Evolutionary conservation across 139 green algal genomes (phyloP).

Genomic region (Picochlorum costavermella): DNA sequence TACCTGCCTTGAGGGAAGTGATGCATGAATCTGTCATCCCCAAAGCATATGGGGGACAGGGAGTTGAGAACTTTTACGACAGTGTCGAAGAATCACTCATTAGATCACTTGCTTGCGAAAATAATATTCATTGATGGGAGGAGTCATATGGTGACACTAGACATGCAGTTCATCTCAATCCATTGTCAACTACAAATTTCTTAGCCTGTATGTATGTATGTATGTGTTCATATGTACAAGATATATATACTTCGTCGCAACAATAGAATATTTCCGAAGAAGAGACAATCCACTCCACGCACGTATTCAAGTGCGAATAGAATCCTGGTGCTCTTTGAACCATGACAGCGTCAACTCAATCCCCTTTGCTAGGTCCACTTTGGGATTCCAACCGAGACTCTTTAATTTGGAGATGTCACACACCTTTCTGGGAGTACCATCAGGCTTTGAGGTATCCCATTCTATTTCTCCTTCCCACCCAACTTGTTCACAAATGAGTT

Average conservation of each 20-base stretch:
- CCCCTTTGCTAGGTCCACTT: conserved; percentile 14
- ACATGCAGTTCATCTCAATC: no score
- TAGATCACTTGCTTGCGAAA: background rate
- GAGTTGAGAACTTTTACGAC: background rate
- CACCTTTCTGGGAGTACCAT: conserved; percentile 19
- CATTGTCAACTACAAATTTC: no score
- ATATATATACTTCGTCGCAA: no score
- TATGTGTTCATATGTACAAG: no score
- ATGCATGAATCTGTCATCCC: conserved; percentile 12
- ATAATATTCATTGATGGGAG: no score
- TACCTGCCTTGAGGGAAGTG: background rate
- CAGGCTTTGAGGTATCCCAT: conserved; percentile 14
- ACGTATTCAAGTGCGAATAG: no score
- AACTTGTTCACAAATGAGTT: background rate
- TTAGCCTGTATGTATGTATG: no score
- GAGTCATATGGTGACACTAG: no score
- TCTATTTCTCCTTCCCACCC: conserved; percentile 6
- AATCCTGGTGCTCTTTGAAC: no score
- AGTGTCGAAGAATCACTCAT: background rate
- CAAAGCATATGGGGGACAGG: conserved; percentile 1
- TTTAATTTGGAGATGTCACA: conserved; percentile 8
- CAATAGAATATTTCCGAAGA: no score
- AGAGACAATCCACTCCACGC: no score
- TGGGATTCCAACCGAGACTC: conserved; percentile 5
- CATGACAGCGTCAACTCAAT: background rate